phyloP scores from a whole-genome alignment of 257 asterid genomes.

The Salvia miltiorrhiza region DNA sequence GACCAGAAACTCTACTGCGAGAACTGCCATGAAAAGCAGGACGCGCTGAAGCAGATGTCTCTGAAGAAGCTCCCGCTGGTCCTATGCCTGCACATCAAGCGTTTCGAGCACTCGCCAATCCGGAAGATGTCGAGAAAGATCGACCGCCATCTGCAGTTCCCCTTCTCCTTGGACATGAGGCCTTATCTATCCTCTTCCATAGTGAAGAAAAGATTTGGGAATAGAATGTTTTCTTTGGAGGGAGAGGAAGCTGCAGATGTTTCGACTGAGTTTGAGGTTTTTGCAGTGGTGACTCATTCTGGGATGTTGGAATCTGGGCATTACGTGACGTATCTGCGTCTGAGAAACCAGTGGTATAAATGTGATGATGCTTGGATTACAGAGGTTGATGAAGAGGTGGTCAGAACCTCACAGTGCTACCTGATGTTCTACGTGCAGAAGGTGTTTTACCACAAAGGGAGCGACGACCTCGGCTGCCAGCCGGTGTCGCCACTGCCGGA shows the following conservation, averaged over 20 bases:
- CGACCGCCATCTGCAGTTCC: conserved; percentile 65
- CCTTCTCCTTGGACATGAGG: conserved; percentile 66
- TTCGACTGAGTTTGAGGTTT: conserved; percentile 60
- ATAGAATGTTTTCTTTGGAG: conserved; percentile 44
- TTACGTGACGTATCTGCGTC: conserved; percentile 57
- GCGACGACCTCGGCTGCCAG: conserved; percentile 62
- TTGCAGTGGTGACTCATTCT: conserved; percentile 75
- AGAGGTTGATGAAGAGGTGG: conserved; percentile 61
- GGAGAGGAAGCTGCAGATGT: conserved; percentile 44
- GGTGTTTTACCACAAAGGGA: conserved; percentile 37
- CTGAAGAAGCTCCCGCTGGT: conserved; percentile 63
- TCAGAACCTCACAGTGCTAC: conserved; percentile 64
- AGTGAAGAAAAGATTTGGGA: conserved; percentile 54
- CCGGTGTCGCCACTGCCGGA: conserved; percentile 43
- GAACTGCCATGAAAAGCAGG: conserved; percentile 58
- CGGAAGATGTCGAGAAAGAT: conserved; percentile 63
- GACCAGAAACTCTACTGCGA: conserved; percentile 63
- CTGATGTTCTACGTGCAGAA: conserved; percentile 61
- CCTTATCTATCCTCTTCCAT: conserved; percentile 66
- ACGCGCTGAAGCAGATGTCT: conserved; percentile 65
- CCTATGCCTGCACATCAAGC: conserved; percentile 61
- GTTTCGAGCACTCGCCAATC: conserved; percentile 60
- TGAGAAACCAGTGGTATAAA: conserved; percentile 65
- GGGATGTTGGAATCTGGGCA: conserved; percentile 80
- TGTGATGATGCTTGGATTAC: conserved; percentile 84